Conservation (phyloP, 306 rosid species). For the Morella rubra region DNA sequence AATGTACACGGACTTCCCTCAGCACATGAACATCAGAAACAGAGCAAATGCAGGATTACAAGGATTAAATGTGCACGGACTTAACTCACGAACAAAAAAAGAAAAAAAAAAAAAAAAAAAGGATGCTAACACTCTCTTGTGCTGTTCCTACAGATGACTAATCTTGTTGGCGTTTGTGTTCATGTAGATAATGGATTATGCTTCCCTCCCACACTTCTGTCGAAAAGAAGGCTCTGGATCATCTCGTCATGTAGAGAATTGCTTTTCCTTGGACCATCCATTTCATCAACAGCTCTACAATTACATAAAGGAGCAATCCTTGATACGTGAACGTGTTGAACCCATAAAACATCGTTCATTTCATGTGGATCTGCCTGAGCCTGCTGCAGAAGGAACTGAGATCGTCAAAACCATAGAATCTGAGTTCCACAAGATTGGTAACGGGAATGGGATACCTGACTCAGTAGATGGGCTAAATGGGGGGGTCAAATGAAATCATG, state of each 20-base stretch:
- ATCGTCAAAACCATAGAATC: conserved; percentile 64
- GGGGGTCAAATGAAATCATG: conserved; percentile 28
- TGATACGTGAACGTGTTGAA: conserved; percentile 34
- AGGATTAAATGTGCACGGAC: no score
- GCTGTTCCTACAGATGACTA: conserved; percentile 25
- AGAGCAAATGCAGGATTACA: no score
- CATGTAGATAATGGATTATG: conserved; percentile 83
- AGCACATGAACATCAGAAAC: no score
- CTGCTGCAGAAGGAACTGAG: conserved; percentile 50
- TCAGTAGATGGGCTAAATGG: conserved; percentile 45
- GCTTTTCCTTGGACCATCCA: conserved; percentile 78
- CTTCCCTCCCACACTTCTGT: conserved; percentile 89
- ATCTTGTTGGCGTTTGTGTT: conserved; percentile 31
- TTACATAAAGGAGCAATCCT: conserved; percentile 66
- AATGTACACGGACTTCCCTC: no score
- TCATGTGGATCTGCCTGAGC: conserved; percentile 72
- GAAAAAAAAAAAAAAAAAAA: no score
- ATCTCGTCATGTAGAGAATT: conserved; percentile 58
- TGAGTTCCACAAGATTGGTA: conserved; percentile 55
- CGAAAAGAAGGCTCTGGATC: conserved; percentile 75
- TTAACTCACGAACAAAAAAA: no score
- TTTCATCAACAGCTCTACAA: conserved; percentile 84
- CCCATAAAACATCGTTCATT: conserved; percentile 81
- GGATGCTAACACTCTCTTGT: background rate
- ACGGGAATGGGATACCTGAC: conserved; percentile 40